A percentile compares a stretch with the other conserved stretches of the same genome.
Evolutionary conservation across 2,329 filamentous ascomycete genomes (phyloP).

Genomic region (Dissoconium aciculare): DNA sequence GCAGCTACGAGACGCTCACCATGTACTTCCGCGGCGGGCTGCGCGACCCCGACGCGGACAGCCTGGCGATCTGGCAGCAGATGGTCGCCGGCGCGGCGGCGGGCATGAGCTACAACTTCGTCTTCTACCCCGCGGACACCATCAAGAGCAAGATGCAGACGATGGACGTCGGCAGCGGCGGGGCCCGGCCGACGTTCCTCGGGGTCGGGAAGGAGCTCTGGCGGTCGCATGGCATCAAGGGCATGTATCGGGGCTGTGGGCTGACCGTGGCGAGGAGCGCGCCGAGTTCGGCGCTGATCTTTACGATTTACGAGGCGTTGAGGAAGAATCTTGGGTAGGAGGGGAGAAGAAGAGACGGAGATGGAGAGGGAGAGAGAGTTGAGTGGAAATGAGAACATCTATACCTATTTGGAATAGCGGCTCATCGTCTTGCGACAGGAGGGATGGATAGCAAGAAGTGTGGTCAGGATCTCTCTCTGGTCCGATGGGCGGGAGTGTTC

Average conservation of each 20-base stretch:
- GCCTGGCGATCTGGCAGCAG: slow-evolving; percentile 71
- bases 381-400: no score
- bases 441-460: no score
- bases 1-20: slow-evolving; percentile 63
- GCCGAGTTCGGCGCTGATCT: slow-evolving; percentile 95
- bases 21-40: slow-evolving; percentile 46
- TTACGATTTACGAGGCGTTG: slow-evolving; percentile 82
- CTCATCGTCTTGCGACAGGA: no score
- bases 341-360: no score
- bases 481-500: no score
- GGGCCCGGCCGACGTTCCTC: slow-evolving; percentile 52
- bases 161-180: slow-evolving; percentile 16
- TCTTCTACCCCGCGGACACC: slow-evolving; percentile 94
- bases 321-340: slow-evolving; percentile 44
- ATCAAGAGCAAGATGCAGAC: slow-evolving; percentile 98
- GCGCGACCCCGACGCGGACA: slow-evolving; percentile 23
- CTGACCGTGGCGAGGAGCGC: slow-evolving; percentile 80
- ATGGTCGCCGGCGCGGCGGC: slow-evolving; percentile 75
- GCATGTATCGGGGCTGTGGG: slow-evolving; percentile 85
- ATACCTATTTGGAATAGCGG: no score
- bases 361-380: no score
- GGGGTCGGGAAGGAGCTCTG: slow-evolving; percentile 61
- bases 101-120: slow-evolving; percentile 88
- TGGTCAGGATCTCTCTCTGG: no score
- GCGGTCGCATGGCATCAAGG: slow-evolving; percentile 64